These are phyloP conservation scores for Passiflora organensis DNA, from an alignment of 345 rosid species.

Conservation along the genomic window DNA sequence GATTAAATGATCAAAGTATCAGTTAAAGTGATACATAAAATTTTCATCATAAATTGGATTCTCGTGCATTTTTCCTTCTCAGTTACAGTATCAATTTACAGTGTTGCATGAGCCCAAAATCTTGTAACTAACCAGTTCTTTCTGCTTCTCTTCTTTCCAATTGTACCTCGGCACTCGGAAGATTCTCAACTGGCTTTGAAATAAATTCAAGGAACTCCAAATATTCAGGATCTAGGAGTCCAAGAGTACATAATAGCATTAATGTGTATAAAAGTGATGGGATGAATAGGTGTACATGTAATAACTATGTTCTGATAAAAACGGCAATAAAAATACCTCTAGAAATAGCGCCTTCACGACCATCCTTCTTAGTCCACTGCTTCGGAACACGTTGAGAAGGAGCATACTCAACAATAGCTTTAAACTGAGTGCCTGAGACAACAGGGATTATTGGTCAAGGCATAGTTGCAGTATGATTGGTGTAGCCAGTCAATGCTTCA, in stretches of 20 bases:
- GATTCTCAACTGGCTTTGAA: conserved; percentile 70
- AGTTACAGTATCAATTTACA: background rate
- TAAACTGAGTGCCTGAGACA: conserved; percentile 55
- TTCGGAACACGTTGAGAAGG: conserved; percentile 66
- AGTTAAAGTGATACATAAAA: background rate
- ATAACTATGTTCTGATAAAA: background rate
- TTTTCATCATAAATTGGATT: background rate
- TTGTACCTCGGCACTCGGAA: conserved; percentile 72
- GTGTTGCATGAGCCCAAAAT: background rate
- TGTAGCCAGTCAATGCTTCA: background rate
- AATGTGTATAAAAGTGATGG: conserved; percentile 12
- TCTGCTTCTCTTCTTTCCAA: conserved; percentile 69
- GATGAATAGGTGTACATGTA: conserved; percentile 7
- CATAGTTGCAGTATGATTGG: background rate
- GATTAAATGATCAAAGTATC: background rate
- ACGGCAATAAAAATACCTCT: conserved; percentile 35
- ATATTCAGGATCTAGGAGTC: conserved; percentile 61
- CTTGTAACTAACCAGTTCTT: conserved; percentile 44
- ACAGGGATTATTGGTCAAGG: conserved; percentile 1
- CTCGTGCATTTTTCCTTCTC: background rate
- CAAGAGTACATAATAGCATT: conserved; percentile 22
- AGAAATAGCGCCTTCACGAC: conserved; percentile 57
- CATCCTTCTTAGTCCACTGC: conserved; percentile 53
- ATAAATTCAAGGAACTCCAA: conserved; percentile 69
- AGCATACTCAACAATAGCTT: conserved; percentile 64